phyloP scores from a whole-genome alignment of 2,329 filamentous ascomycete genomes.

The Xylaria sp. region DNA sequence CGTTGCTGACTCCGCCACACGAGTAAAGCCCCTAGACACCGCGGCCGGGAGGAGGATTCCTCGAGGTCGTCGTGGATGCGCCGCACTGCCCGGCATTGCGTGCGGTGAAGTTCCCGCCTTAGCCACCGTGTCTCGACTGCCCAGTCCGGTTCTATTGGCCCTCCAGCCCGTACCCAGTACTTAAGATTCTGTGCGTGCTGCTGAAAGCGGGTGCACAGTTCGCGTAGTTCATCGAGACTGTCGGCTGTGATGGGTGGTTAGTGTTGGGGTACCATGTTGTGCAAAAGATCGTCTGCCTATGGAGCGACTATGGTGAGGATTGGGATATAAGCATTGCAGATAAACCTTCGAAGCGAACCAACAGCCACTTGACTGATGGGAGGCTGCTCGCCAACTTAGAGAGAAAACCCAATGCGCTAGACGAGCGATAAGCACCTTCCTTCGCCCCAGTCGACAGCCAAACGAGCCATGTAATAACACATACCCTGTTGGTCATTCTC shows the following conservation, averaged over 20 bases:
- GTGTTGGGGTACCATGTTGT: constrained; percentile 9
- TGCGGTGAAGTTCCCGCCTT: constrained; percentile 64
- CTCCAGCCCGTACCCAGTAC: constrained; percentile 66
- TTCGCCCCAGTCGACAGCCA: constrained; percentile 3
- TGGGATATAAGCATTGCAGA: not conserved
- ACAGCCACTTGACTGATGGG: constrained; percentile 24
- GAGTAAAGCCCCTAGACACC: constrained; percentile 68
- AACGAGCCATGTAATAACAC: constrained; percentile 43
- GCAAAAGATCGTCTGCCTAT: not conserved
- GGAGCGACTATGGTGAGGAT: not conserved
- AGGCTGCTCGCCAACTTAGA: constrained; percentile 3
- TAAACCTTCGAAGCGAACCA: not conserved
- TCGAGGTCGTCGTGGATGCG: constrained; percentile 64
- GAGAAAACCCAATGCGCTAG: not conserved
- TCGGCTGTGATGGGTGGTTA: constrained; percentile 55
- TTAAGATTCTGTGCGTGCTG: constrained; percentile 62
- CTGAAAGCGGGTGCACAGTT: constrained; percentile 58
- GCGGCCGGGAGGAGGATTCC: constrained; percentile 53
- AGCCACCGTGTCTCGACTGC: constrained; percentile 63
- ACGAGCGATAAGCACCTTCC: not conserved
- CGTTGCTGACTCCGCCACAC: constrained; percentile 62
- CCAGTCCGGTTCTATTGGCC: constrained; percentile 67
- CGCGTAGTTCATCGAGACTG: constrained; percentile 62
- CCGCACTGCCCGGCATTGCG: constrained; percentile 67
- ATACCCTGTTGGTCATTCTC: constrained; percentile 66